Base-by-base conservation (phyloP, 768 basidiomycete species). In the Lactarius trivialis region DNA sequence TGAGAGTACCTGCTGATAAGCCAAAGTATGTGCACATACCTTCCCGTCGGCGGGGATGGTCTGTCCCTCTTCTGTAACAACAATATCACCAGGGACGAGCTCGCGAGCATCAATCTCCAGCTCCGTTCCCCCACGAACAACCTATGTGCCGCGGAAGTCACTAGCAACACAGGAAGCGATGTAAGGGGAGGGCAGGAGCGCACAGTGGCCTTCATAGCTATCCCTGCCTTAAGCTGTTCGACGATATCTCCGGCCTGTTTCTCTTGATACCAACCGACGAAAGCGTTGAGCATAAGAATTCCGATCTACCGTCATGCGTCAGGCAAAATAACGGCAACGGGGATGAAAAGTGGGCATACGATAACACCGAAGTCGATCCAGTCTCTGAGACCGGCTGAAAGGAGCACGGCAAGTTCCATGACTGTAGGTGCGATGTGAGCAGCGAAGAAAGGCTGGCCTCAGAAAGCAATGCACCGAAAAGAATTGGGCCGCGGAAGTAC, bases 321-420 rank as follows among this genome's bases (percentile, higher is more conserved):
- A 21, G 12, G 14, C 12, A 24, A 34, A 50, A 36, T 39, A 28
- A 1, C 9, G 17, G 28, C n/a, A n/a, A n/a, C n/a, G 48, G 2
- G 21, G 21, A 21, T 26, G 12, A 24, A 5, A 48, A 21, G 45
- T 6, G 37, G 48, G 67, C 75, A 67, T 53, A 79, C 76, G 60
- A 79, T 80, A 52, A 80, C 79, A 63, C 79, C 79, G 60, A 80
- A 77, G 61, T 79, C 77, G 56, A 79, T 76, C 79, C 79, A 80
- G 66, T 79, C 78, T 54, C 71, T 71, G 12, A 80, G 71, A 65
- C 79, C 78, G 28, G 75, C 78, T 30, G 79, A 70, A 21, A 80
- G 73, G 21, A 78, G 49, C 49, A 79, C 79, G 1, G 79, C 79
- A 33, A 80, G 65, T 64, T 80, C 79, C 79, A 80, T 80, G 37